Evolutionary conservation across 1,139 yeast species (phyloP).

Genomic region (Taphrina populina): DNA sequence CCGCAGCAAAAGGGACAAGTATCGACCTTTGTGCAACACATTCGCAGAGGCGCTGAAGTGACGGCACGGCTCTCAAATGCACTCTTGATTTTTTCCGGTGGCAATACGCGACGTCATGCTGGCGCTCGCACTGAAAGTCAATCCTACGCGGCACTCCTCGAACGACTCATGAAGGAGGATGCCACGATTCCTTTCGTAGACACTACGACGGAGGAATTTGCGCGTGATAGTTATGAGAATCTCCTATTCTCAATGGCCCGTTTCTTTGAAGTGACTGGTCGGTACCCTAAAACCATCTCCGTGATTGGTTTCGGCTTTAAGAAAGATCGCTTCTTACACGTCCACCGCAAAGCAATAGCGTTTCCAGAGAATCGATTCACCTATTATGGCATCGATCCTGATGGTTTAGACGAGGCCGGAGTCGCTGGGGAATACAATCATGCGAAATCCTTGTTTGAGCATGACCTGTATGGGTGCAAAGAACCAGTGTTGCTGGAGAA

Average conservation of each 20-base stretch:
- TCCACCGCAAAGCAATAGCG: conserved; percentile 57
- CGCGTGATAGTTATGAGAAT: conserved; percentile 81
- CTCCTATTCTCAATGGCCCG: conserved; percentile 60
- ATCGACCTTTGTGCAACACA: conserved; percentile 68
- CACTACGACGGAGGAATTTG: conserved; percentile 61
- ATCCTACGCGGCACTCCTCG: conserved; percentile 29
- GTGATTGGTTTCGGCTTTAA: conserved; percentile 78
- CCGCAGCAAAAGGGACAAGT: conserved; percentile 67
- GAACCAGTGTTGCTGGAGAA: conserved; percentile 51
- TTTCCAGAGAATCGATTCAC: conserved; percentile 47
- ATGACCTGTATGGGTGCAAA: conserved; percentile 62
- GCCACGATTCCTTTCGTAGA: not conserved
- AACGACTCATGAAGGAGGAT: conserved; percentile 16
- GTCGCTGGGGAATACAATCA: conserved; percentile 54
- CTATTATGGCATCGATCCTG: conserved; percentile 62
- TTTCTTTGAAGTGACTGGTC: conserved; percentile 52
- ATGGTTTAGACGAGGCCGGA: conserved; percentile 41
- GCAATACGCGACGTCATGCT: conserved; percentile 22
- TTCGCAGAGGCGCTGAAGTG: conserved; percentile 46
- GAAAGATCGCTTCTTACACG: conserved; percentile 55
- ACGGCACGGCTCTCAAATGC: conserved; percentile 44
- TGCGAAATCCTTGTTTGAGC: conserved; percentile 58
- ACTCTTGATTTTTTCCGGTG: conserved; percentile 60
- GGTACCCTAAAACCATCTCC: conserved; percentile 56
- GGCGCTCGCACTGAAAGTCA: conserved; percentile 30